phyloP scores from a whole-genome alignment of 2,329 filamentous ascomycete species.

The Trichoderma hamatum region DNA sequence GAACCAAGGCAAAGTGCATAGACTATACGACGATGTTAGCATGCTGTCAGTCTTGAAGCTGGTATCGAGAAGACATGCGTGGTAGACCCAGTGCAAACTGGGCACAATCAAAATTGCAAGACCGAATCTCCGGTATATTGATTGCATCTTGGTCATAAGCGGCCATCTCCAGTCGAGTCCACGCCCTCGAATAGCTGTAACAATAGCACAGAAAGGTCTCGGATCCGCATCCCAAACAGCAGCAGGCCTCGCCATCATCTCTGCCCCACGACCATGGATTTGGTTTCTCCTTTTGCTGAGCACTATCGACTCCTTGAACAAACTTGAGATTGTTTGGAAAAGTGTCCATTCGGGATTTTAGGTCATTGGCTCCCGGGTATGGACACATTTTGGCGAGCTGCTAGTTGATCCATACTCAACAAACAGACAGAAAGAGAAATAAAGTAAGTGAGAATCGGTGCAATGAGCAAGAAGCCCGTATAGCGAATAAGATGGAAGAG shows the following conservation, averaged over 20 bases:
- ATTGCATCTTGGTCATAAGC: constrained; percentile 25
- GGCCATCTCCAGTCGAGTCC: constrained; percentile 33
- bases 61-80: constrained; percentile 30
- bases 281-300: background rate
- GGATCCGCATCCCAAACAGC: background rate
- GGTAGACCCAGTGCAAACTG: constrained; percentile 35
- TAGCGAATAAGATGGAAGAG: background rate
- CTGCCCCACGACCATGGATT: background rate
- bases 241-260: background rate
- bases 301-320: background rate
- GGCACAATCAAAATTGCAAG: constrained; percentile 34
- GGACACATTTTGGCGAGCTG: background rate
- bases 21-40: constrained; percentile 32
- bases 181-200: constrained; percentile 35
- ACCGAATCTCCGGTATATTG: constrained; percentile 30
- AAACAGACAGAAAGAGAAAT: background rate
- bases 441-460: background rate
- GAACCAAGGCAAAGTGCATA: constrained; percentile 37
- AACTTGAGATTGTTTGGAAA: background rate
- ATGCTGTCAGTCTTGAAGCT: background rate
- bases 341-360: background rate
- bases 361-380: background rate
- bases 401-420: constrained; percentile 1
- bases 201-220: constrained; percentile 34
- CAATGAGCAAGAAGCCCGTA: too few species aligned